Evolutionary conservation across 352 stramenopile genomes (phyloP), one percentile per base, ranked within the genome.

Genomic region (Elongisporangium senticosum): DNA sequence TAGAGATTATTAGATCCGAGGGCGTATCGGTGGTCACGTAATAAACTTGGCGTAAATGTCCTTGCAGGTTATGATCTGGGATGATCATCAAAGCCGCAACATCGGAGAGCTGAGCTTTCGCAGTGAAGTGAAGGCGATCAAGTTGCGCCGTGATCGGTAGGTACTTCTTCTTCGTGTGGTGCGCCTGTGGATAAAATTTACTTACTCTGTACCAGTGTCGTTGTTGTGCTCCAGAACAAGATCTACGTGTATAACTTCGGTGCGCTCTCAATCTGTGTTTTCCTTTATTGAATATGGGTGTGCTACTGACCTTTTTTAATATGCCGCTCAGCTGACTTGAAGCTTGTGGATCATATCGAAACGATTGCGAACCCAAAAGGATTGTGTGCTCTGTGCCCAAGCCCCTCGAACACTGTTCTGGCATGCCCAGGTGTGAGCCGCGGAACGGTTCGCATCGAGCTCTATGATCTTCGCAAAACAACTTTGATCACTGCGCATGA

Each of bases 181-280:
- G 10, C 11, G 51, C 24, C 7, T 24, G 2, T 39, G 5, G 21
- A 49, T 51, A 4, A 14, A 37, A 4, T 4, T 51, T n/a, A 19
- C 56, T 39, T 37, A 13, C 53, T 22, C 17, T 62, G 11, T 47
- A 53, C 8, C 51, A 94, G 96, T 20, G 96, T 99, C 58, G 95
- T 98, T 13, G 96, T 99, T 6, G 96, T 98, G 33, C 77, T 99
- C 39, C 83, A 98, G 53, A 97, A 98, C 83, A 96, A 98, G 63
- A 96, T 98, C 50, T 98, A 98, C 70, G 93, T 98, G 39, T 99
- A 99, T 81, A 97, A 98, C 65, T 99, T 99, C 61, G 86, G 84
- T 93, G 66, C 51, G 7, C 5, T 11, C 2, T 19, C 26, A 2
- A 10, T 49, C 49, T 40, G 14, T 48, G n/a, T 7, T 7, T 7